These are phyloP conservation scores for Physcomitrium patens DNA, from an alignment of 225 moss, liverwort and hornwort species.

Conservation along the genomic window DNA sequence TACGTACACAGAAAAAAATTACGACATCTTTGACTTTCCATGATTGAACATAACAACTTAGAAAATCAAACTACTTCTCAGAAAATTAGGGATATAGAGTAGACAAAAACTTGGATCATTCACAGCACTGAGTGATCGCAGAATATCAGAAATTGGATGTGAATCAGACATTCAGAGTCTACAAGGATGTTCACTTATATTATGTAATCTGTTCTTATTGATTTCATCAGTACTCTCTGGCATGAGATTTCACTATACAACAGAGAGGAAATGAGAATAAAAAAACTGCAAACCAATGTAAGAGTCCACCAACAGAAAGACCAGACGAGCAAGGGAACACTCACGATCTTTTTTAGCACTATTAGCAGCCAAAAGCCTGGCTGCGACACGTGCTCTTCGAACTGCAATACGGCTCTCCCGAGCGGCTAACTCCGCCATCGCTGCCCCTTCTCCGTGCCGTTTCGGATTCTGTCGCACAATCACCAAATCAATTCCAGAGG, in stretches of 20 bases:
- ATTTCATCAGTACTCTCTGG: neutral
- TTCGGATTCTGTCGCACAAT: neutral
- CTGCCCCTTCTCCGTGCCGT: neutral
- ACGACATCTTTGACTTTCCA: neutral
- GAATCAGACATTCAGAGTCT: neutral
- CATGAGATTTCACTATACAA: neutral
- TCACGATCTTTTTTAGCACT: conserved; percentile 47
- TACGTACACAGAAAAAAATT: too few species aligned
- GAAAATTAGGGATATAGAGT: neutral
- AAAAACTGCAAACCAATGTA: neutral
- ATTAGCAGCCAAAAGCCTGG: conserved; percentile 39
- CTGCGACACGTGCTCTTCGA: conserved; percentile 50
- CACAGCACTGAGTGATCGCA: neutral
- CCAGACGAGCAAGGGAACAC: neutral
- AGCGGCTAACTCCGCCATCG: conserved; percentile 46
- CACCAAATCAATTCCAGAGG: neutral
- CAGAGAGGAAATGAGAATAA: neutral
- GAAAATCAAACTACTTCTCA: neutral
- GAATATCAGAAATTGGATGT: neutral
- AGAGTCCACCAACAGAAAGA: neutral
- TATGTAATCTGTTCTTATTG: neutral
- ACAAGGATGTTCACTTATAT: neutral
- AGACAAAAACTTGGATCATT: neutral
- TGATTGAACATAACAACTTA: neutral
- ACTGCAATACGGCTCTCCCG: conserved; percentile 52